A percentile compares a stretch with the other conserved stretches of the same genome.
Evolutionary conservation across 306 rosid species (phyloP).

Genomic region (Vigna radiata): DNA sequence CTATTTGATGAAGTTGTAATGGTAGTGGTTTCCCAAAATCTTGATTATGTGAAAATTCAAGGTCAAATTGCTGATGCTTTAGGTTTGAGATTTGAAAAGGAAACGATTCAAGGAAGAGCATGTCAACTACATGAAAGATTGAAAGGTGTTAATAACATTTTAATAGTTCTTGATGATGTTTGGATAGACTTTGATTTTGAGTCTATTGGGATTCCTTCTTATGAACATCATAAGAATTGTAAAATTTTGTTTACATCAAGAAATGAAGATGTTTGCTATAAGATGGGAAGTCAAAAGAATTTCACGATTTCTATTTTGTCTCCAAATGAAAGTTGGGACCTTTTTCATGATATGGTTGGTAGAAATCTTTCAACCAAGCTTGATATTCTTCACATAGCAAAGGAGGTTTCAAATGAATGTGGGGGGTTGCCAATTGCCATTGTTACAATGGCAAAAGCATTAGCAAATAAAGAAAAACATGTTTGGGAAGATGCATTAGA

Average conservation of each 20-base stretch:
- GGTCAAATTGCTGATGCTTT: conserved; percentile 26
- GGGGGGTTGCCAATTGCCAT: conserved; percentile 55
- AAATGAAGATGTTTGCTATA: conserved; percentile 1
- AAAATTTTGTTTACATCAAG: conserved; percentile 53
- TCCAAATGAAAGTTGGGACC: conserved; percentile 31
- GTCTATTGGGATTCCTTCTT: conserved; percentile 39
- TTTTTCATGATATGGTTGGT: conserved; percentile 34
- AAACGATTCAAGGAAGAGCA: conserved; percentile 1
- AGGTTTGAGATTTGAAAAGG: conserved; percentile 19
- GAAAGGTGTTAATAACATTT: background rate
- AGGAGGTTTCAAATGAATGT: conserved; percentile 46
- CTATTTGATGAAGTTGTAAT: conserved; percentile 39
- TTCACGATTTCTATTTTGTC: background rate
- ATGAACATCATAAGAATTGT: conserved; percentile 23
- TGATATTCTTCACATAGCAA: background rate
- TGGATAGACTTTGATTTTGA: conserved; percentile 47
- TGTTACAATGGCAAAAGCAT: conserved; percentile 43
- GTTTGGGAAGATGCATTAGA: conserved; percentile 41
- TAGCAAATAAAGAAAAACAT: background rate
- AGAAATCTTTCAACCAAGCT: background rate
- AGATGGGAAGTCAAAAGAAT: conserved; percentile 35
- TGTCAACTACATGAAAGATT: background rate
- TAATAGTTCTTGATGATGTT: conserved; percentile 54
- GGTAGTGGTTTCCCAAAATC: conserved; percentile 34
- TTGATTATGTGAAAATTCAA: conserved; percentile 22